A percentile compares a stretch with the other conserved stretches of the same genome.
Evolutionary conservation across 2,329 filamentous ascomycete genomes (phyloP).

Genomic region (Aspergillus hortae): DNA sequence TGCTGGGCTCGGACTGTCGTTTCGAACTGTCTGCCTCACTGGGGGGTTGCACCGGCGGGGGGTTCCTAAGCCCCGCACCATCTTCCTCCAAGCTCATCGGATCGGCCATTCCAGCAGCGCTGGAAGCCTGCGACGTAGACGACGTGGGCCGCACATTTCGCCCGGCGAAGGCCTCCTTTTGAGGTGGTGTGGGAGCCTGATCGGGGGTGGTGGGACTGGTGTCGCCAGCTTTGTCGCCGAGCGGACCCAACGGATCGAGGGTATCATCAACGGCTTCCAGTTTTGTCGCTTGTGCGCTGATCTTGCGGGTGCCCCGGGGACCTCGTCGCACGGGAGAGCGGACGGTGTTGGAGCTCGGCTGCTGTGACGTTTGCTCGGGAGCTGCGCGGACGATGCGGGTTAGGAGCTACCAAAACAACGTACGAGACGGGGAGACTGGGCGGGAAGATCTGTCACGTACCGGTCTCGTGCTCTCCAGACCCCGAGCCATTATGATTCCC

Average conservation of each 20-base stretch:
- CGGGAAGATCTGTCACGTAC: constrained; percentile 19
- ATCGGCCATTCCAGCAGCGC: constrained; percentile 55
- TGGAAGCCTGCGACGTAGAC: constrained; percentile 45
- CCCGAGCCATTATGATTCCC: constrained; percentile 23
- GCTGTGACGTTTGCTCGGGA: constrained; percentile 29
- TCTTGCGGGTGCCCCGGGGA: constrained; percentile 53
- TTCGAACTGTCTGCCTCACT: constrained; percentile 42
- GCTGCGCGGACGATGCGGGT: constrained; percentile 18
- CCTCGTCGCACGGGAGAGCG: constrained; percentile 49
- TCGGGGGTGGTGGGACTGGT: constrained; percentile 42
- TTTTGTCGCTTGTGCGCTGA: constrained; percentile 58
- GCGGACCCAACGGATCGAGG: constrained; percentile 59
- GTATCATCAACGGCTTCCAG: constrained; percentile 62
- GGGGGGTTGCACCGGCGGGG: constrained; percentile 57
- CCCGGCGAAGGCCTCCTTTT: constrained; percentile 51
- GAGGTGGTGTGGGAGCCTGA: constrained; percentile 56
- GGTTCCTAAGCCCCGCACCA: constrained; percentile 59
- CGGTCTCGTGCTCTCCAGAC: constrained; percentile 23
- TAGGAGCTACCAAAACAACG: constrained; percentile 11
- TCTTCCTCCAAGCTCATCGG: constrained; percentile 70
- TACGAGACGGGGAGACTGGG: constrained; percentile 14
- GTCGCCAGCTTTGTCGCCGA: constrained; percentile 47
- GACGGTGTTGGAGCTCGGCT: constrained; percentile 39
- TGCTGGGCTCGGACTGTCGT: constrained; percentile 66
- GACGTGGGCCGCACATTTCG: constrained; percentile 37